A percentile compares a stretch with the other conserved stretches of the same genome.
phyloP scores from a whole-genome alignment of 148 eudicot species.

The Cornus suecica region DNA sequence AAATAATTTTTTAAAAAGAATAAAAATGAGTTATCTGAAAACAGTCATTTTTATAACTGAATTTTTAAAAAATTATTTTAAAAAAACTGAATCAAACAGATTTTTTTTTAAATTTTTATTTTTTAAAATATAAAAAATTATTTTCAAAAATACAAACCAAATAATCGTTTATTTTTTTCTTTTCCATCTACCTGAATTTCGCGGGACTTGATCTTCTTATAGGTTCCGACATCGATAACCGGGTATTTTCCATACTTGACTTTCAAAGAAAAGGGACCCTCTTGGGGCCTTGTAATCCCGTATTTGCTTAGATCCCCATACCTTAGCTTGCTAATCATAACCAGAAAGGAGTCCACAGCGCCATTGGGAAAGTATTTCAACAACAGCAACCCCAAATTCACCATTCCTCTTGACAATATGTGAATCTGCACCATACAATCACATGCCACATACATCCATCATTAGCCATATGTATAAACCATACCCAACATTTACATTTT shows the following conservation, averaged over 20 bases:
- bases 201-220: constrained; percentile 47
- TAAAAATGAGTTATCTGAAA: too few relatives aligned
- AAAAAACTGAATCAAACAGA: too few relatives aligned
- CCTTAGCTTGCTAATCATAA: constrained; percentile 48
- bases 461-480: too few relatives aligned
- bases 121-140: too few relatives aligned
- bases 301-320: constrained; percentile 62
- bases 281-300: constrained; percentile 55
- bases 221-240: constrained; percentile 59
- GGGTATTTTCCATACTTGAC: constrained; percentile 69
- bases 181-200: constrained; percentile 55
- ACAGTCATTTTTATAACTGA: too few relatives aligned
- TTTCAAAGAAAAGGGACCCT: constrained; percentile 63
- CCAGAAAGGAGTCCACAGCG: constrained; percentile 47
- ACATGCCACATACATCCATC: not conserved
- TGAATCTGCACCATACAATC: constrained; percentile 46
- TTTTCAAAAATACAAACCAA: too few relatives aligned
- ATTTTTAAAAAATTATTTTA: too few relatives aligned
- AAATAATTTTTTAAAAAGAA: too few relatives aligned
- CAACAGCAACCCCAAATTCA: constrained; percentile 26
- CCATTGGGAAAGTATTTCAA: constrained; percentile 33
- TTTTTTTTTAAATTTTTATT: too few relatives aligned
- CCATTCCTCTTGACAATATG: constrained; percentile 48
- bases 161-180: too few relatives aligned
- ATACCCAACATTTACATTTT: too few relatives aligned